Conservation (phyloP, 768 basidiomycete species). For the Boletus fagicola region DNA sequence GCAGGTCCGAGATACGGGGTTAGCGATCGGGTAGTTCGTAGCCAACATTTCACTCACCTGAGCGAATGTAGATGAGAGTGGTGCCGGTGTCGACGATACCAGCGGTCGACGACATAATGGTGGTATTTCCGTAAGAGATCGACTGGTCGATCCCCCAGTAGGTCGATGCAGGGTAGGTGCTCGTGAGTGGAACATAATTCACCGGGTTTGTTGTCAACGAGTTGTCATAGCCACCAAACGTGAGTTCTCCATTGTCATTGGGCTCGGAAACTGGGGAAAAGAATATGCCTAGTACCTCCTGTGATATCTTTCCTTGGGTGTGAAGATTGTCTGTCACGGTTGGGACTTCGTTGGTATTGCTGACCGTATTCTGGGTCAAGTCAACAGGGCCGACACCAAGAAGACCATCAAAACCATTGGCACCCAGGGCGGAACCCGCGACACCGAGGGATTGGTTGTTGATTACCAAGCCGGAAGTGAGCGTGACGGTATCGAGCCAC, state of each 20-base stretch:
- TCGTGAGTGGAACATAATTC: slow-evolving; percentile 26
- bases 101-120: slow-evolving; percentile 24
- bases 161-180: slow-evolving; percentile 16
- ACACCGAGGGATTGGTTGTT: slow-evolving; percentile 37
- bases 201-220: slow-evolving; percentile 13
- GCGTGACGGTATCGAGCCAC: slow-evolving; percentile 17
- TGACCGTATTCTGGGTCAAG: slow-evolving; percentile 30
- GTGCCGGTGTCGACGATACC: slow-evolving; percentile 37
- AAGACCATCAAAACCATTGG: slow-evolving; percentile 38
- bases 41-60: slow-evolving; percentile 13
- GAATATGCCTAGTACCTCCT: slow-evolving; percentile 33
- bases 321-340: slow-evolving; percentile 38
- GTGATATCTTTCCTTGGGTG: slow-evolving; percentile 27
- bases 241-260: slow-evolving; percentile 24
- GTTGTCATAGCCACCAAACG: slow-evolving; percentile 28
- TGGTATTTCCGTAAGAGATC: slow-evolving; percentile 26
- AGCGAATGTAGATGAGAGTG: slow-evolving; percentile 24
- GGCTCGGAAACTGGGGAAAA: slow-evolving; percentile 28
- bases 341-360: slow-evolving; percentile 16
- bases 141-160: slow-evolving; percentile 36
- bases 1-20: not conserved
- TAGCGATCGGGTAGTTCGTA: not conserved
- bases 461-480: slow-evolving; percentile 6
- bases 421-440: slow-evolving; percentile 28
- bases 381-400: slow-evolving; percentile 36